Conservation (phyloP, 371 early-diverging fungal genomes). For the Scutellospora calospora region DNA sequence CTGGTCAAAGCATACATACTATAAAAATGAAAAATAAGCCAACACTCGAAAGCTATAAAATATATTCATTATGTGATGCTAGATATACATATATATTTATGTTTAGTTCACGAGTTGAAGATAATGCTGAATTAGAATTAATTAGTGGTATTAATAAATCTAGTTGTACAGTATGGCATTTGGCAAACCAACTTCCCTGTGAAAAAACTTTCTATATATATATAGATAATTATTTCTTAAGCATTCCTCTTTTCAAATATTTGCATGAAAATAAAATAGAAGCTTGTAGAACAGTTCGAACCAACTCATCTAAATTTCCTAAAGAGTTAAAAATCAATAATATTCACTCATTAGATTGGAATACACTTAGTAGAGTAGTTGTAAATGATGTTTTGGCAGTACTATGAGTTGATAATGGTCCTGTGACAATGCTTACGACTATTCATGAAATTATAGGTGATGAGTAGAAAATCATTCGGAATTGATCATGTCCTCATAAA, state of each 20-base stretch:
- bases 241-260: constrained; percentile 34
- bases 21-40: constrained; percentile 26
- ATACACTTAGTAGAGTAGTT: neutral
- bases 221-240: constrained; percentile 45
- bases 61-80: constrained; percentile 5
- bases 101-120: neutral
- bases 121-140: neutral
- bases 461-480: neutral
- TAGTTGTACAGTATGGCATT: neutral
- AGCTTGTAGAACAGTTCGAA: constrained; percentile 37
- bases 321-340: constrained; percentile 10
- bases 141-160: neutral
- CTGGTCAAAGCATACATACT: neutral
- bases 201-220: constrained; percentile 29
- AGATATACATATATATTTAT: constrained; percentile 21
- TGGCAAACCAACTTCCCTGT: neutral
- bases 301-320: neutral
- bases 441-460: constrained; percentile 16
- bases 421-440: constrained; percentile 45
- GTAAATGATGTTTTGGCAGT: constrained; percentile 44
- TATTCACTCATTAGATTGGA: neutral
- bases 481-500: neutral
- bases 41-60: constrained; percentile 2
- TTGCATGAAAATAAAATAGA: constrained; percentile 24
- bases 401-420: constrained; percentile 48